These are phyloP conservation scores for Kwoniella sp. DNA, from an alignment of 768 basidiomycete genomes.

Conservation along the genomic window DNA sequence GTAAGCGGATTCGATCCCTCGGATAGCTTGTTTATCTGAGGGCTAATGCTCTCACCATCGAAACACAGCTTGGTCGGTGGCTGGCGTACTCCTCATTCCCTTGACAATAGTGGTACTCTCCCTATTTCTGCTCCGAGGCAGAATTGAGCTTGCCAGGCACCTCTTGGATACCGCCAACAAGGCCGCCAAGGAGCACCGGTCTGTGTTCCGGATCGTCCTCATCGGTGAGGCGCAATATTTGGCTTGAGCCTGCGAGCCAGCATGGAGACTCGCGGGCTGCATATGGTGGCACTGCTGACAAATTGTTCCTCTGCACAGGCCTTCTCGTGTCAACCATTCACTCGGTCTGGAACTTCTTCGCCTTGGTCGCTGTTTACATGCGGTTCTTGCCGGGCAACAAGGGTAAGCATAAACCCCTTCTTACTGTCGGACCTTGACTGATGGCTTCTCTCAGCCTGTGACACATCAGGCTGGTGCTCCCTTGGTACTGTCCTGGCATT, in stretches of 20 bases:
- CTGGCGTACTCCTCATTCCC: no score
- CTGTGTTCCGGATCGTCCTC: conserved; percentile 5
- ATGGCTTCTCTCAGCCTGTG: not conserved
- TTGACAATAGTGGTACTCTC: no score
- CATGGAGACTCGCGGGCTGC: not conserved
- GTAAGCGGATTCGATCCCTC: no score
- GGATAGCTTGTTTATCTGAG: no score
- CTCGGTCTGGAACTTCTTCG: conserved; percentile 4
- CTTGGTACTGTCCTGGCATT: no score
- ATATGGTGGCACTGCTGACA: not conserved
- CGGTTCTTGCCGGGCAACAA: not conserved
- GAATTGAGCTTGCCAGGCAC: not conserved
- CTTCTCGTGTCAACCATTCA: not conserved
- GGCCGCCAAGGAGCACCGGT: conserved; percentile 2
- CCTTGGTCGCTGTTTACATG: conserved; percentile 5
- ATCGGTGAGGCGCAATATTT: not conserved
- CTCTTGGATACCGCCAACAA: conserved; percentile 4
- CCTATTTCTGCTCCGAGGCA: no score
- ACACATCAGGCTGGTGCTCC: not conserved
- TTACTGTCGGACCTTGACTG: not conserved
- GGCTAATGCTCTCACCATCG: no score
- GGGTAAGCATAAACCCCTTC: not conserved
- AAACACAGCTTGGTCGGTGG: no score
- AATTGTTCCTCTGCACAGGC: not conserved
- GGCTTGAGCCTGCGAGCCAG: not conserved